A percentile compares a stretch with the other conserved stretches of the same genome.
phyloP scores from a whole-genome alignment of 495 filamentous ascomycete genomes.

The Niebla homalea region DNA sequence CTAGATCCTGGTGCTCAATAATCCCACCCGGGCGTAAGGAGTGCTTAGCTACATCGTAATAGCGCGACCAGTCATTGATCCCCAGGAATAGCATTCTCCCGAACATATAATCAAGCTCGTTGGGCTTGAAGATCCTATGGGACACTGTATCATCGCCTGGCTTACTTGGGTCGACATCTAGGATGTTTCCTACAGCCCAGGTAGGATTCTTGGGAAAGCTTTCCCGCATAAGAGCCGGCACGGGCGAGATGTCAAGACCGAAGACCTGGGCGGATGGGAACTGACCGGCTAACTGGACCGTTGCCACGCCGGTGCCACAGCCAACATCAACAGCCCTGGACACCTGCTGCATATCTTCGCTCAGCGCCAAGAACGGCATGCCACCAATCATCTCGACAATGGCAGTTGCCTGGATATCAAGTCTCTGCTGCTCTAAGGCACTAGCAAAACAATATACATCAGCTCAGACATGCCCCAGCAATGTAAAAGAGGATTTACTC shows the following conservation, averaged over 20 bases:
- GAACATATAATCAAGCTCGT: constrained; percentile 7
- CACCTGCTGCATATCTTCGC: neutral
- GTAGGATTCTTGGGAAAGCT: constrained; percentile 2
- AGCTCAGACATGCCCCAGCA: neutral
- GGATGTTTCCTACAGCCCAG: constrained; percentile 7
- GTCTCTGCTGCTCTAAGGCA: constrained; percentile 7
- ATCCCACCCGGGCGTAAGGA: constrained; percentile 2
- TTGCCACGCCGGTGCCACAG: constrained; percentile 12
- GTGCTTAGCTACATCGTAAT: neutral
- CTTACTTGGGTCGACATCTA: neutral
- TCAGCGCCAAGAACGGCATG: constrained; percentile 2
- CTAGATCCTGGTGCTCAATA: constrained; percentile 9
- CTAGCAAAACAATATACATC: neutral
- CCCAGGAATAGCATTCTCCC: constrained; percentile 11
- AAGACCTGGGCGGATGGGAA: constrained; percentile 10
- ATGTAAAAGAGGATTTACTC: constrained; percentile 4
- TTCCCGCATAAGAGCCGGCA: neutral
- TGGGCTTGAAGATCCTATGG: neutral
- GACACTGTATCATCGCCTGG: neutral
- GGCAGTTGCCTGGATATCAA: constrained; percentile 8
- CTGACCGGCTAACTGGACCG: constrained; percentile 3
- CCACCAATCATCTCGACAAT: constrained; percentile 10
- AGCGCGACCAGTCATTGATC: constrained; percentile 3
- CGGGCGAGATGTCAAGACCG: constrained; percentile 7
- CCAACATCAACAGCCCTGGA: constrained; percentile 10